A percentile compares a stretch with the other conserved stretches of the same genome.
Evolutionary conservation across 495 filamentous ascomycete genomes (phyloP).

Genomic region (Ascodesmis nigricans): DNA sequence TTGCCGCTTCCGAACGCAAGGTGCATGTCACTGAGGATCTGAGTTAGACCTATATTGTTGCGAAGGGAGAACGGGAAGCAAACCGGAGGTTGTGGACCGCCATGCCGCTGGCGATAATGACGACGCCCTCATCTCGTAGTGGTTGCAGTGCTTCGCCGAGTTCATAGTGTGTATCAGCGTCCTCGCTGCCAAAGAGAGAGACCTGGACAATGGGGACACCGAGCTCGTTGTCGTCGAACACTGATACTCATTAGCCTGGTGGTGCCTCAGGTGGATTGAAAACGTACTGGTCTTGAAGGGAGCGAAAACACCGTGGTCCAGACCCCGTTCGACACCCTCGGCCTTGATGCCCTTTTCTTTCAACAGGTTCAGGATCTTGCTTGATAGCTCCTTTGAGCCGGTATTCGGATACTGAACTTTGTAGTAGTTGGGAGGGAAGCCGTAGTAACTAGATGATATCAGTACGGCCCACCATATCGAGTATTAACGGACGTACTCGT

Average conservation of each 20-base stretch:
- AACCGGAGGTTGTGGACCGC: slow-evolving; percentile 54
- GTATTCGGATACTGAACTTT: slow-evolving; percentile 45
- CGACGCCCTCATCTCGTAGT: slow-evolving; percentile 49
- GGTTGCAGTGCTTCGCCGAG: slow-evolving; percentile 45
- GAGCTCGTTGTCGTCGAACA: slow-evolving; percentile 55
- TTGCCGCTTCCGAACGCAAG: slow-evolving; percentile 26
- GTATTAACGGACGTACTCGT: slow-evolving; percentile 39
- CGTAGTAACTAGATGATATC: slow-evolving; percentile 38
- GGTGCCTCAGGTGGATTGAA: too few species aligned
- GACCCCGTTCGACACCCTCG: slow-evolving; percentile 39
- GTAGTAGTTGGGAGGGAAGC: slow-evolving; percentile 44
- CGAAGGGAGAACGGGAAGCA: slow-evolving; percentile 3
- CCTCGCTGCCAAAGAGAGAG: slow-evolving; percentile 46
- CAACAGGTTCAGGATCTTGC: slow-evolving; percentile 39
- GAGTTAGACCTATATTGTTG: too few species aligned
- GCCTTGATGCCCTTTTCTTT: slow-evolving; percentile 38
- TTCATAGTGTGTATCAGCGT: slow-evolving; percentile 45
- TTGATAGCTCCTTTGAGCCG: slow-evolving; percentile 42
- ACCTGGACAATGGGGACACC: slow-evolving; percentile 64
- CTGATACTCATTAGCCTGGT: slow-evolving; percentile 17
- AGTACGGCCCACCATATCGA: slow-evolving; percentile 4
- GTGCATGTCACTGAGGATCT: slow-evolving; percentile 31
- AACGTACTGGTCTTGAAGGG: slow-evolving; percentile 10
- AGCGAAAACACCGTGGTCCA: slow-evolving; percentile 47
- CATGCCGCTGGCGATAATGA: slow-evolving; percentile 67